Percentiles rank a stretch among this genome's conserved stretches.
Conservation (phyloP, 306 rosid genomes). For the Cicer yamashitae region DNA sequence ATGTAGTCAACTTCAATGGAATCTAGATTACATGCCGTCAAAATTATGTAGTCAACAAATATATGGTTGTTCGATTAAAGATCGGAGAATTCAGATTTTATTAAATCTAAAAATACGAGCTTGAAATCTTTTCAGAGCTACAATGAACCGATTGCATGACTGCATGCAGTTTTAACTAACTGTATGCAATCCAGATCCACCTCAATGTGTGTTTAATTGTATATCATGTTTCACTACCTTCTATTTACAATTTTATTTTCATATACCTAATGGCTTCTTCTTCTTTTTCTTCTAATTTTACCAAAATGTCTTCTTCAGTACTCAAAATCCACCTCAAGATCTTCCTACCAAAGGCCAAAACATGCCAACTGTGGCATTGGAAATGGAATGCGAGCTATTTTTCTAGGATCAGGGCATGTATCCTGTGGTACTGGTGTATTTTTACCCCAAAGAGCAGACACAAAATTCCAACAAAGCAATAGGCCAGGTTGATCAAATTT, state of each 20-base stretch:
- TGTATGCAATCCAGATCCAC: too few species aligned
- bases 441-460: conserved; percentile 68
- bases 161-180: too few species aligned
- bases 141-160: too few species aligned
- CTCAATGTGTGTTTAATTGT: too few species aligned
- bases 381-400: conserved; percentile 80
- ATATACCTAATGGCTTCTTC: neutral
- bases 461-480: conserved; percentile 51
- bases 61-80: too few species aligned
- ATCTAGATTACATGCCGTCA: too few species aligned
- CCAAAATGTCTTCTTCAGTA: conserved; percentile 38
- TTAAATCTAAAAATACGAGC: too few species aligned
- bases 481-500: conserved; percentile 60
- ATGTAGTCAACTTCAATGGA: too few species aligned
- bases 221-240: neutral
- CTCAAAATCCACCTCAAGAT: conserved; percentile 45
- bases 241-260: conserved; percentile 10
- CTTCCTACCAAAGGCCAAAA: conserved; percentile 46
- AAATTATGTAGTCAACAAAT: too few species aligned
- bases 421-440: conserved; percentile 86
- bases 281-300: conserved; percentile 26
- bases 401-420: conserved; percentile 59
- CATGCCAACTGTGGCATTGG: conserved; percentile 57
- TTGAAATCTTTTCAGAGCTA: too few species aligned
- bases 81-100: too few species aligned